Conservation (phyloP, 257 asterid genomes). For the Salvia splendens region DNA sequence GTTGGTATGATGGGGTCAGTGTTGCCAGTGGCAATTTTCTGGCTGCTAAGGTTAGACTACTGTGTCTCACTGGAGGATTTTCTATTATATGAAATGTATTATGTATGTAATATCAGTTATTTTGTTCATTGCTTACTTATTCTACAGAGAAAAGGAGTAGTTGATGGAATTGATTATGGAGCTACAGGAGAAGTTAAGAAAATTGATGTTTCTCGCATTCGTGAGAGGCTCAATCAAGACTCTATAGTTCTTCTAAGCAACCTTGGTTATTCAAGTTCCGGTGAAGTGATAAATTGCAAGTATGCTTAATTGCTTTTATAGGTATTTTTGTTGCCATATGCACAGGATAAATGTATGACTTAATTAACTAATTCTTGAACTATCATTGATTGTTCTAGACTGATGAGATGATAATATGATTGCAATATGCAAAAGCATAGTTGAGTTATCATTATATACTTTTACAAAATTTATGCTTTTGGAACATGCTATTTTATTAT, state of each 20-base stretch:
- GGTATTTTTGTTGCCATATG: constrained; percentile 52
- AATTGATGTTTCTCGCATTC: constrained; percentile 79
- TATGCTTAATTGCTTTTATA: constrained; percentile 59
- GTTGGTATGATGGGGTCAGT: constrained; percentile 70
- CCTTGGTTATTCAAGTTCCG: constrained; percentile 95
- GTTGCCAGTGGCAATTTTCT: constrained; percentile 83
- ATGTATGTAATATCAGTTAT: constrained; percentile 4
- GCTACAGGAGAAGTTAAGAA: constrained; percentile 97
- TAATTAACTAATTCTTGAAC: constrained; percentile 1
- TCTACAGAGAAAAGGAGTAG: constrained; percentile 87
- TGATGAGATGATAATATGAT: constrained; percentile 9
- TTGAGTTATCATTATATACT: constrained; percentile 6
- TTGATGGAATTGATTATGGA: constrained; percentile 78
- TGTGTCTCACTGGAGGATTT: neutral
- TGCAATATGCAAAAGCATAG: constrained; percentile 7
- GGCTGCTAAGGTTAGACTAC: constrained; percentile 71
- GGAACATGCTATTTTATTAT: constrained; percentile 3
- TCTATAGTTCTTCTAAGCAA: constrained; percentile 73
- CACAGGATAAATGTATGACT: constrained; percentile 29
- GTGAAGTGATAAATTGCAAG: constrained; percentile 97
- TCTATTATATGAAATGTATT: neutral
- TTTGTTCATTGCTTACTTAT: neutral
- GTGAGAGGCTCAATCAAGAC: constrained; percentile 77
- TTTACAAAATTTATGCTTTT: constrained; percentile 5
- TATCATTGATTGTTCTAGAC: constrained; percentile 2